These are phyloP conservation scores for Alloteropsis semialata DNA, from an alignment of 176 grass and related monocot genomes.

Conservation along the genomic window DNA sequence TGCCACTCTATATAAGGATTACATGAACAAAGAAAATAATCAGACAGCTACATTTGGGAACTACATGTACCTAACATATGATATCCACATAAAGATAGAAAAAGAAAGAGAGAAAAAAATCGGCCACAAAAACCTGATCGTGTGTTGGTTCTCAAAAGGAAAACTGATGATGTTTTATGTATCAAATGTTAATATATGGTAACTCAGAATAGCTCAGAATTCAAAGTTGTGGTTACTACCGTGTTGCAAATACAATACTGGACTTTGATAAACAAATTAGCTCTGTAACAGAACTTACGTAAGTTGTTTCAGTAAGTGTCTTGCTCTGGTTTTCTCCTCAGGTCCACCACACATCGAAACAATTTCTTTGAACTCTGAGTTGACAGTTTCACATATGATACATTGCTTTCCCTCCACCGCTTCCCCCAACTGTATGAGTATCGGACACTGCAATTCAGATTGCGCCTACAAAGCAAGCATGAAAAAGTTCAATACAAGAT, in stretches of 20 bases:
- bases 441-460: slow-evolving; percentile 70
- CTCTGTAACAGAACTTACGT: slow-evolving; percentile 47
- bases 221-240: background rate
- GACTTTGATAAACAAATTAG: background rate
- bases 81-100: background rate
- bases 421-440: slow-evolving; percentile 55
- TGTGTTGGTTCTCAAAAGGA: background rate
- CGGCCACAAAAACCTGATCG: background rate
- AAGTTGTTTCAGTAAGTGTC: slow-evolving; percentile 57
- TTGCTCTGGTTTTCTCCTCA: slow-evolving; percentile 67
- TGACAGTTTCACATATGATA: slow-evolving; percentile 62
- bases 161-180: background rate
- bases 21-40: background rate
- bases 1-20: background rate
- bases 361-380: slow-evolving; percentile 69
- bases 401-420: slow-evolving; percentile 63
- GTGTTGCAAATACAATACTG: background rate
- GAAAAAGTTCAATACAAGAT: background rate
- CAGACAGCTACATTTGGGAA: background rate
- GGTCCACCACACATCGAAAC: slow-evolving; percentile 73
- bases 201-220: background rate
- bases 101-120: background rate
- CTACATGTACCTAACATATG: slow-evolving; percentile 2
- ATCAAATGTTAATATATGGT: background rate
- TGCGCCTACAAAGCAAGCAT: slow-evolving; percentile 45